Percentiles rank a stretch among this genome's conserved stretches.
Evolutionary conservation across 164 flowering plant species (phyloP).

Genomic region (Nymphaea thermarum): DNA sequence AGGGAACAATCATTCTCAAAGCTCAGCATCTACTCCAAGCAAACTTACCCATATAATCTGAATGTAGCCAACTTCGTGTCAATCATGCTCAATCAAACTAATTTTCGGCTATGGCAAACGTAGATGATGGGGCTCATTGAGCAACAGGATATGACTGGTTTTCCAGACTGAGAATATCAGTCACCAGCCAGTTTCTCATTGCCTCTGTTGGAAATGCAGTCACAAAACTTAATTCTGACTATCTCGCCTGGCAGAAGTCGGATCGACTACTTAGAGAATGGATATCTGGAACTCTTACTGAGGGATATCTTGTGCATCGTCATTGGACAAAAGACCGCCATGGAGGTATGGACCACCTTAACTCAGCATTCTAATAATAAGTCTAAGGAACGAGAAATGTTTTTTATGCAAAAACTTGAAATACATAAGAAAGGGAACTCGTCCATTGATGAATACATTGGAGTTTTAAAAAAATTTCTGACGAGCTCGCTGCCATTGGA

Average conservation of each 20-base stretch:
- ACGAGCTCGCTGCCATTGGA: no score
- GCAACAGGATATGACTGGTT: neutral
- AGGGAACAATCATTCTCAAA: no score
- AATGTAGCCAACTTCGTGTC: neutral
- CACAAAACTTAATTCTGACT: neutral
- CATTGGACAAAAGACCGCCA: neutral
- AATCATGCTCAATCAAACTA: neutral
- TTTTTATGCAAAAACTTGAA: no score
- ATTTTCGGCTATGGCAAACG: neutral
- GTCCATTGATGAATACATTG: no score
- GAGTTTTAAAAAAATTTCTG: no score
- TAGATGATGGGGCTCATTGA: constrained; percentile 3
- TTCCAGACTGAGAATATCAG: neutral
- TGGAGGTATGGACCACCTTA: neutral
- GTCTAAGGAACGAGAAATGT: neutral
- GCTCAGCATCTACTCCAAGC: no score
- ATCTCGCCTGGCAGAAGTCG: neutral
- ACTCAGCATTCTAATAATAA: neutral
- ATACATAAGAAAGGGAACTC: no score
- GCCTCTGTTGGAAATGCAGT: neutral
- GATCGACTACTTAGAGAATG: neutral
- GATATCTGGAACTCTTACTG: neutral
- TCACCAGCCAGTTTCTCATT: neutral
- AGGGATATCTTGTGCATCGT: neutral
- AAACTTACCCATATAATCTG: no score